These are phyloP conservation scores for Fusarium oxysporum DNA, from an alignment of 2,329 filamentous ascomycete genomes.

Conservation along the genomic window DNA sequence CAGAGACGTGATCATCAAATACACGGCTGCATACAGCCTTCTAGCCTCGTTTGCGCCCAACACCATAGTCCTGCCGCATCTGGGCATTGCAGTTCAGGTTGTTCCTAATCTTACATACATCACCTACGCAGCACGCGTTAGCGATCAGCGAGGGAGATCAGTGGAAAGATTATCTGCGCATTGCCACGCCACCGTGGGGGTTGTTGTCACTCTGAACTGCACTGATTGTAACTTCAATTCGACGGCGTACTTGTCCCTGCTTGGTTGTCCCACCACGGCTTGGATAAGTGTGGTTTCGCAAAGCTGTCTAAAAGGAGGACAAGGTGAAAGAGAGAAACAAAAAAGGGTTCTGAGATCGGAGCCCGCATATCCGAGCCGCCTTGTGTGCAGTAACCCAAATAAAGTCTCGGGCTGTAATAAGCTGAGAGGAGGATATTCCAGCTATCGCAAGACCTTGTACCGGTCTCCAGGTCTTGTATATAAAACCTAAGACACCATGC, in stretches of 20 bases:
- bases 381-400: slow-evolving; percentile 37
- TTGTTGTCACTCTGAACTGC: slow-evolving; percentile 31
- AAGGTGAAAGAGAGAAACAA: slow-evolving; percentile 25
- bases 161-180: slow-evolving; percentile 30
- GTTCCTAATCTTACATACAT: slow-evolving; percentile 33
- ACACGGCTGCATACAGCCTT: slow-evolving; percentile 41
- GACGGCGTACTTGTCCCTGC: slow-evolving; percentile 41
- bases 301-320: slow-evolving; percentile 44
- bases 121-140: slow-evolving; percentile 26
- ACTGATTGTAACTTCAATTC: slow-evolving; percentile 33
- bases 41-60: slow-evolving; percentile 39
- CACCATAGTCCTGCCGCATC: slow-evolving; percentile 38
- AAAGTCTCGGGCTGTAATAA: slow-evolving; percentile 29
- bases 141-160: slow-evolving; percentile 25
- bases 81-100: slow-evolving; percentile 21
- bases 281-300: slow-evolving; percentile 51
- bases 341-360: slow-evolving; percentile 43
- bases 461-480: slow-evolving; percentile 49
- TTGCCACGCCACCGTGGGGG: slow-evolving; percentile 40
- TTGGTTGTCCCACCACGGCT: slow-evolving; percentile 49
- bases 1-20: slow-evolving; percentile 42
- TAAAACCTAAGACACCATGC: slow-evolving; percentile 67
- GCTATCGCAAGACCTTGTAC: slow-evolving; percentile 33
- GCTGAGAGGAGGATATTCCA: slow-evolving; percentile 41
- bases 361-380: slow-evolving; percentile 50